Percentiles rank a stretch among this genome's conserved stretches.
Evolutionary conservation across 2,329 filamentous ascomycete genomes (phyloP).

Genomic region (Aspergillus sclerotialis): DNA sequence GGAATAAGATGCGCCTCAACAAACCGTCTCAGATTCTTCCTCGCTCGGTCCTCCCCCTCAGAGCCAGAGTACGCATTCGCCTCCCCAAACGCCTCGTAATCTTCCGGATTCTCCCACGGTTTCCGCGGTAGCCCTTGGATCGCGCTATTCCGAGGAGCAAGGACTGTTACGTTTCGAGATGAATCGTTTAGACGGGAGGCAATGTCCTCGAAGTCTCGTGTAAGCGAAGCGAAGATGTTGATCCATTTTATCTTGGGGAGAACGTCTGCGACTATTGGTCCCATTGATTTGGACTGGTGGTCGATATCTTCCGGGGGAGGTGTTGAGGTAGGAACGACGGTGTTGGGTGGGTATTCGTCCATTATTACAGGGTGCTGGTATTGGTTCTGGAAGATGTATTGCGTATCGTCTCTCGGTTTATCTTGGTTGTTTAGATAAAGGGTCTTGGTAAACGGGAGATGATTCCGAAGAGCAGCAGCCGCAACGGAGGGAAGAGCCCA

Average conservation of each 20-base stretch:
- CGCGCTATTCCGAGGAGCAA: conserved; percentile 79
- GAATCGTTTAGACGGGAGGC: conserved; percentile 62
- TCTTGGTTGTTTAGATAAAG: no score
- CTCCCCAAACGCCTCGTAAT: conserved; percentile 61
- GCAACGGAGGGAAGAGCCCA: conserved; percentile 3
- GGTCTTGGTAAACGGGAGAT: conserved; percentile 14
- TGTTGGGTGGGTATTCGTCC: conserved; percentile 14
- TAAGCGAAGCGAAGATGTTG: conserved; percentile 77
- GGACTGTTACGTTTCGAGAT: conserved; percentile 67
- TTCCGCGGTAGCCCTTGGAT: conserved; percentile 74
- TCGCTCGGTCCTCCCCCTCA: conserved; percentile 68
- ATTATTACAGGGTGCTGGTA: conserved; percentile 18
- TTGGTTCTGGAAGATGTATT: no score
- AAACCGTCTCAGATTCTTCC: conserved; percentile 69
- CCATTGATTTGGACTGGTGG: conserved; percentile 20
- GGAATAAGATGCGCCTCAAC: conserved; percentile 80
- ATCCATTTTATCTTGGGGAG: conserved; percentile 71
- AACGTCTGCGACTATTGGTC: conserved; percentile 73
- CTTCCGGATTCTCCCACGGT: conserved; percentile 61
- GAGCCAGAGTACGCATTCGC: conserved; percentile 65
- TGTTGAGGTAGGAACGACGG: conserved; percentile 15
- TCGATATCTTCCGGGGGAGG: conserved; percentile 7
- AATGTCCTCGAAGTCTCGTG: conserved; percentile 66
- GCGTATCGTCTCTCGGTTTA: no score
- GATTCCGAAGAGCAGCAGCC: conserved; percentile 12